phyloP scores from a whole-genome alignment of 1,284 basidiomycete species.

The Puccinia coronata region DNA sequence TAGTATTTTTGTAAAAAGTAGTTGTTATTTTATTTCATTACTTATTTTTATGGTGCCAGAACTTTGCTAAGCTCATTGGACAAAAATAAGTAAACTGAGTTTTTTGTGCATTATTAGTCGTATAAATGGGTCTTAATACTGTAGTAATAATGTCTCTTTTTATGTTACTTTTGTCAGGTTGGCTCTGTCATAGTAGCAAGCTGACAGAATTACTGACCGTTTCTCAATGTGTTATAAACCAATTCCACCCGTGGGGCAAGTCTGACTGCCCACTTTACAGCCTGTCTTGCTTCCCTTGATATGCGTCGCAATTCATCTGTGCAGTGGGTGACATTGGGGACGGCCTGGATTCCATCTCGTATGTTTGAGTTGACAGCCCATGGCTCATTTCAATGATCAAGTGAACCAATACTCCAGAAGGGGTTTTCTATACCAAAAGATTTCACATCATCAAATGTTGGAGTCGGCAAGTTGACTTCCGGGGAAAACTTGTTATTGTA shows the following conservation, averaged over 20 bases:
- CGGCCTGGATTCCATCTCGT: not conserved
- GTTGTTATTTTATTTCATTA: too few relatives aligned
- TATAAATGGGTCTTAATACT: too few relatives aligned
- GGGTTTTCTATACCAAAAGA: not conserved
- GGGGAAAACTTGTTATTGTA: not conserved
- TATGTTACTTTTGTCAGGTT: too few relatives aligned
- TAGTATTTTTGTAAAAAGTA: too few relatives aligned
- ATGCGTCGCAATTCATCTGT: not conserved
- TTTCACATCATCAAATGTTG: not conserved
- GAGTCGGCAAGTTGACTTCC: not conserved
- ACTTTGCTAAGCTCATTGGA: too few relatives aligned
- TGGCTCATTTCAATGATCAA: conserved; percentile 12
- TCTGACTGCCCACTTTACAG: not conserved
- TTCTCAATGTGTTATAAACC: not conserved
- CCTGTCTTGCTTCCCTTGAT: conserved; percentile 1
- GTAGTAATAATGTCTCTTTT: too few relatives aligned
- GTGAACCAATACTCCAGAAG: conserved; percentile 13
- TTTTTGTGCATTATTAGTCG: too few relatives aligned
- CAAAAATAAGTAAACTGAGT: too few relatives aligned
- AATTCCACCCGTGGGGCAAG: not conserved
- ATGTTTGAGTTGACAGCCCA: not conserved
- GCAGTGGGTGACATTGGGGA: not conserved
- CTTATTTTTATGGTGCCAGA: too few relatives aligned
- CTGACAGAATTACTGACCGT: too few relatives aligned
- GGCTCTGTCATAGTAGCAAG: too few relatives aligned